Percentiles rank a stretch among this genome's conserved stretches.
These are phyloP conservation scores for Dendrostoma leiphaemia DNA, from an alignment of 2,329 filamentous ascomycete genomes.

Conservation along the genomic window DNA sequence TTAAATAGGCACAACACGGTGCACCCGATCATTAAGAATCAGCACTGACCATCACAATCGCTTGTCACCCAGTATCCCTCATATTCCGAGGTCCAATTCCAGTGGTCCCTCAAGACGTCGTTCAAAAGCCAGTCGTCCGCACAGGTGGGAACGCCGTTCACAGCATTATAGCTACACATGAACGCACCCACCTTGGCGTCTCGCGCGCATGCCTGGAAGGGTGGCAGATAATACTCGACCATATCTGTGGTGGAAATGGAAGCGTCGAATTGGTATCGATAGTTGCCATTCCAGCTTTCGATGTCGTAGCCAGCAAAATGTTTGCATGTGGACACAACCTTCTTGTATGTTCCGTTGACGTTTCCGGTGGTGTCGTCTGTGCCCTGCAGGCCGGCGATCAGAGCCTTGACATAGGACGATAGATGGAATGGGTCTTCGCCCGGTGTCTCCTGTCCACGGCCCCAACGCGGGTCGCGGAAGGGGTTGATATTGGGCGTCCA, in stretches of 20 bases:
- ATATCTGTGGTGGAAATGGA: conserved; percentile 53
- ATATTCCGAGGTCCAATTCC: conserved; percentile 59
- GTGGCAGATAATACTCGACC: conserved; percentile 64
- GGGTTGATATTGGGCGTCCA: conserved; percentile 69
- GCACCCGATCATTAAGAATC: no score
- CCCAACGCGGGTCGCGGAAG: conserved; percentile 63
- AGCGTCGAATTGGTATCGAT: conserved; percentile 27
- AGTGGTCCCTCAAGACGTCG: conserved; percentile 60
- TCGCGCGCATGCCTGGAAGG: conserved; percentile 62
- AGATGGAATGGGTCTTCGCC: conserved; percentile 25
- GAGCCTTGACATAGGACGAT: conserved; percentile 24
- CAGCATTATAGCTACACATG: conserved; percentile 62
- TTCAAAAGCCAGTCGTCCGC: conserved; percentile 60
- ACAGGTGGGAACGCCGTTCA: conserved; percentile 66
- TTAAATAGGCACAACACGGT: no score
- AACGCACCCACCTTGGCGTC: conserved; percentile 56
- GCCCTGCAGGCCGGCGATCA: conserved; percentile 27
- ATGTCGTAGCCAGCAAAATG: conserved; percentile 59
- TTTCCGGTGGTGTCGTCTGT: conserved; percentile 7
- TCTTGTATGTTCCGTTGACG: conserved; percentile 14
- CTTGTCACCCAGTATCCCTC: conserved; percentile 30
- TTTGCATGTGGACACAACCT: conserved; percentile 56
- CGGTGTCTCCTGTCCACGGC: conserved; percentile 59
- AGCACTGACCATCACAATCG: background rate
- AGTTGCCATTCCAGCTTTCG: conserved; percentile 32